Percentiles rank a stretch among this genome's conserved stretches.
Evolutionary conservation across 2,329 filamentous ascomycete species (phyloP).

Genomic region (Purpureocillium takamizusanense): DNA sequence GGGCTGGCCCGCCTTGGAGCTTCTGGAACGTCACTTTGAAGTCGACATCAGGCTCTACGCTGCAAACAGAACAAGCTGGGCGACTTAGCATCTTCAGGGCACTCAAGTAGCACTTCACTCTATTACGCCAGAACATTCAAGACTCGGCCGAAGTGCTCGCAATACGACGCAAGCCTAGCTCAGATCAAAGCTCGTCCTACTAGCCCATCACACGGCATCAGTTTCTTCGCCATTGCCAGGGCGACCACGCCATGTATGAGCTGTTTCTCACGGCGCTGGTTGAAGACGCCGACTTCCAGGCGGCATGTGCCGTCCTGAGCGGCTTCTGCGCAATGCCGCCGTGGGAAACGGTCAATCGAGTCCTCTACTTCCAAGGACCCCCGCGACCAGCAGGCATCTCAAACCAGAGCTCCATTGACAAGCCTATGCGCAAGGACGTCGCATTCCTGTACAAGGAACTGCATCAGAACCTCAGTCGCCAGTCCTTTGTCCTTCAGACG

Average conservation of each 20-base stretch:
- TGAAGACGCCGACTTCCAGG: conserved; percentile 37
- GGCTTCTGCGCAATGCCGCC: conserved; percentile 49
- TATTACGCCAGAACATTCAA: too few relatives aligned
- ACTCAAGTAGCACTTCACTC: too few relatives aligned
- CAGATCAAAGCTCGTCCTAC: too few relatives aligned
- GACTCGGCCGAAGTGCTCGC: too few relatives aligned
- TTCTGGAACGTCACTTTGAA: too few relatives aligned
- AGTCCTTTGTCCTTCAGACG: conserved; percentile 48
- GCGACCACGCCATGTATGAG: conserved; percentile 42
- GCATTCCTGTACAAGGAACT: conserved; percentile 42
- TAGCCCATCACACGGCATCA: too few relatives aligned
- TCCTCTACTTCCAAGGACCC: conserved; percentile 45
- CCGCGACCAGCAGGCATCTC: conserved; percentile 34
- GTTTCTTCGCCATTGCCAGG: too few relatives aligned
- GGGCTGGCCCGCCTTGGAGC: too few relatives aligned
- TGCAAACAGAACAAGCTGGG: too few relatives aligned
- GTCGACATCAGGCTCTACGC: too few relatives aligned
- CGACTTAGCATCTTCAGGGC: too few relatives aligned
- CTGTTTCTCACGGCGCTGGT: conserved; percentile 49
- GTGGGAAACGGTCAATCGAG: conserved; percentile 37
- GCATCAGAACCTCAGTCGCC: conserved; percentile 42
- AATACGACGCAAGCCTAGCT: too few relatives aligned
- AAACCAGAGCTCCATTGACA: conserved; percentile 28
- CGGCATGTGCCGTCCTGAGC: conserved; percentile 42
- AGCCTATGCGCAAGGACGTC: conserved; percentile 26